A percentile compares a stretch with the other conserved stretches of the same genome.
Evolutionary conservation across 2,329 filamentous ascomycete genomes (phyloP).

Genomic region (Tympanopsis confertula): DNA sequence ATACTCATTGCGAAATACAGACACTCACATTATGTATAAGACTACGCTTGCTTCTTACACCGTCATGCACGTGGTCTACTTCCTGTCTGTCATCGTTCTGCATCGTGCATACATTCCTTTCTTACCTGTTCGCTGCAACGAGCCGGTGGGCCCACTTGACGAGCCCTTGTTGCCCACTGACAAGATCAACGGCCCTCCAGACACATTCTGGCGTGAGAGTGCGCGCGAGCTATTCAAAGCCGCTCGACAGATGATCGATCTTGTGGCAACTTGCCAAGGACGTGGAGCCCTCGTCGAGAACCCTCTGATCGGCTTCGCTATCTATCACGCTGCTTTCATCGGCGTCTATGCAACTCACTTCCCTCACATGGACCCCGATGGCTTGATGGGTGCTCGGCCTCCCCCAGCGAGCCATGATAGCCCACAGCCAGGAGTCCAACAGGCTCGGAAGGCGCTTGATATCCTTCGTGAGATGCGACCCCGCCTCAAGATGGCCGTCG

Average conservation of each 20-base stretch:
- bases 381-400: slow-evolving; percentile 24
- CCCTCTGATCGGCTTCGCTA: slow-evolving; percentile 39
- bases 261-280: slow-evolving; percentile 36
- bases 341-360: slow-evolving; percentile 40
- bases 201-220: slow-evolving; percentile 40
- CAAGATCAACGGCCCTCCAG: slow-evolving; percentile 23
- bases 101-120: slow-evolving; percentile 44
- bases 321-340: slow-evolving; percentile 38
- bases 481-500: slow-evolving; percentile 22
- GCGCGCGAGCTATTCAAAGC: slow-evolving; percentile 35
- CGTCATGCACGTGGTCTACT: slow-evolving; percentile 39
- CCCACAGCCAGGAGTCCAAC: slow-evolving; percentile 14
- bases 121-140: slow-evolving; percentile 31
- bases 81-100: slow-evolving; percentile 39
- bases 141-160: slow-evolving; percentile 39
- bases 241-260: slow-evolving; percentile 37
- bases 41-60: slow-evolving; percentile 38
- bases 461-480: slow-evolving; percentile 24
- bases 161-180: slow-evolving; percentile 30
- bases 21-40: slow-evolving; percentile 38
- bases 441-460: slow-evolving; percentile 21
- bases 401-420: slow-evolving; percentile 10
- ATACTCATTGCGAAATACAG: slow-evolving; percentile 35
- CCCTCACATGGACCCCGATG: slow-evolving; percentile 39
- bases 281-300: slow-evolving; percentile 38